phyloP scores from a whole-genome alignment of 257 asterid species.

The Prunella vulgaris region DNA sequence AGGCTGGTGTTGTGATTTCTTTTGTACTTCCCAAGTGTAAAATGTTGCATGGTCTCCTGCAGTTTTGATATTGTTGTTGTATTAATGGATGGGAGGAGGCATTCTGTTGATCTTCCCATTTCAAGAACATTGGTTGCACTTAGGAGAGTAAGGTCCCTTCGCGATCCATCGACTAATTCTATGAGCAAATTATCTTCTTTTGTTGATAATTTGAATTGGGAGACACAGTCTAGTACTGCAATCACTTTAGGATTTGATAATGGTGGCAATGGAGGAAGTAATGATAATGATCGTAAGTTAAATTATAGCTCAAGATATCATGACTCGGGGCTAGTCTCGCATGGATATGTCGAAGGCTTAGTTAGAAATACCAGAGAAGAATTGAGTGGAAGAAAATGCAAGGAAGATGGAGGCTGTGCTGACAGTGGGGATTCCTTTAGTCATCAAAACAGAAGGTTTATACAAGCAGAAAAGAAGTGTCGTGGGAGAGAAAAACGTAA shows the following conservation, averaged over 20 bases:
- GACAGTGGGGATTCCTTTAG: slow-evolving; percentile 40
- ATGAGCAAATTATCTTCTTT: slow-evolving; percentile 52
- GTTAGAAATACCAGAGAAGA: slow-evolving; percentile 23
- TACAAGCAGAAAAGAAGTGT: slow-evolving; percentile 26
- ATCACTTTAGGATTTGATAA: slow-evolving; percentile 42
- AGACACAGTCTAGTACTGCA: slow-evolving; percentile 46
- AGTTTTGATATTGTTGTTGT: neutral
- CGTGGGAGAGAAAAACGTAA: slow-evolving; percentile 20
- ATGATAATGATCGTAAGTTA: neutral
- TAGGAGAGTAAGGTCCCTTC: slow-evolving; percentile 70
- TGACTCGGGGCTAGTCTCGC: slow-evolving; percentile 19
- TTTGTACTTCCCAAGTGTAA: slow-evolving; percentile 10
- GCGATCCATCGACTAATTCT: slow-evolving; percentile 75
- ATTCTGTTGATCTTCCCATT: slow-evolving; percentile 71
- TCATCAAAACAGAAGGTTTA: slow-evolving; percentile 35
- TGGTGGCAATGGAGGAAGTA: slow-evolving; percentile 4
- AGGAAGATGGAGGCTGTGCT: slow-evolving; percentile 25
- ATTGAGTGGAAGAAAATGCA: slow-evolving; percentile 29
- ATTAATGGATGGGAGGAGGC: slow-evolving; percentile 69
- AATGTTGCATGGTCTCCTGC: neutral
- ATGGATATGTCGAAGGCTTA: slow-evolving; percentile 6
- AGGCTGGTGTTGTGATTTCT: slow-evolving; percentile 11
- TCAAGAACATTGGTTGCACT: slow-evolving; percentile 63
- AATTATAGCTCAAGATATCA: slow-evolving; percentile 21
- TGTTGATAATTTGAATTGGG: slow-evolving; percentile 59